Base-by-base conservation (phyloP, 2,329 filamentous ascomycete genomes). In the Elsinoe fawcettii region DNA sequence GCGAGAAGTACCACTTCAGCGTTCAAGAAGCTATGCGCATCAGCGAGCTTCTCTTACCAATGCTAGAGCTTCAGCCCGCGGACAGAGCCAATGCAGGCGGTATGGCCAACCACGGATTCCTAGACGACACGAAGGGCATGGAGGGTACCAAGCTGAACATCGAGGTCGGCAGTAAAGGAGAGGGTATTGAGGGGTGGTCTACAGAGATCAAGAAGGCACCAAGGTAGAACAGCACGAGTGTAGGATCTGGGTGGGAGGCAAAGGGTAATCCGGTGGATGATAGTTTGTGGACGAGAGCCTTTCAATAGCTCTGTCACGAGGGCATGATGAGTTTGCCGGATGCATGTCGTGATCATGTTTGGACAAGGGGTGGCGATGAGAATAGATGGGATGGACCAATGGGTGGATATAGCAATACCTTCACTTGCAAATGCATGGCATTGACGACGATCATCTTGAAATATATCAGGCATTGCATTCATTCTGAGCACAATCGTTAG, bases 1-100 rank as follows among this genome's bases (percentile, higher is more conserved):
- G 87, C 60, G 93, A 99, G 73, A 99, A 99, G 70, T 99, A 99
- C 68, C 93, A 97, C 71, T 97, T 96, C 73, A 85, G 83, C 62
- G 83, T 88, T 11, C 83, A 95, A 53, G 90, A 96, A 64, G 84
- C 82, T 44, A 87, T 85, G 73, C 82, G 82, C 60, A 86, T 96
- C 62, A 80, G 85, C 14, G 87, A 88, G 25, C 96, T 99, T 73
- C 72, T 99, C 58, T 78, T 85, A 1, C 93, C 93, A 0, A 95
- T 97, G 90, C 77, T 99, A 37, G 90, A 96, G 71, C 76, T 99
- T 22, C 75, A 90, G 39, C 93, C 93, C 0, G 89, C 92, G 60
- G 88, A 89, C 72, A 80, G 93, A 39, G 93, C 93, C 9, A 99
- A 97, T 69, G 93, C 93, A 0, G 93, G 93, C 34, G 93, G 93